Evolutionary conservation across 345 rosid genomes (phyloP).

Genomic region (Fremontodendron californicum): DNA sequence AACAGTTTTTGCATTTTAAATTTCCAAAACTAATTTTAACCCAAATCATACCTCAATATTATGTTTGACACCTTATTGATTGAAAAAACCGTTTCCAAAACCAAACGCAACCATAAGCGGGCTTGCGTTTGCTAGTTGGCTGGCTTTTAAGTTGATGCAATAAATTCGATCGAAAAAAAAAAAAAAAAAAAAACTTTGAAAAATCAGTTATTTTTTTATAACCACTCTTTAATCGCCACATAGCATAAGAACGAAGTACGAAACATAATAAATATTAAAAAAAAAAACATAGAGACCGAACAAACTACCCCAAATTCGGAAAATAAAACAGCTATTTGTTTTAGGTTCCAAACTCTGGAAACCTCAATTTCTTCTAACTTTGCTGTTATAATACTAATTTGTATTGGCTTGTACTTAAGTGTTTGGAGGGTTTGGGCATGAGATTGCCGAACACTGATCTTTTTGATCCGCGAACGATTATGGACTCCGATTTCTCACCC

Average conservation of each 20-base stretch:
- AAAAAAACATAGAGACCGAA: no score
- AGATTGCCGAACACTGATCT: constrained; percentile 26
- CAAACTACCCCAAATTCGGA: not conserved
- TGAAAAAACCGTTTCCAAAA: no score
- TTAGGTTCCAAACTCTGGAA: not conserved
- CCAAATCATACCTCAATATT: no score
- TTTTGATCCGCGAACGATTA: constrained; percentile 32
- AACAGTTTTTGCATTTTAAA: no score
- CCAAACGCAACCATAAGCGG: no score
- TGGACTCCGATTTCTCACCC: constrained; percentile 47
- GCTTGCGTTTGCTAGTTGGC: no score
- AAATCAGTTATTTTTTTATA: not conserved
- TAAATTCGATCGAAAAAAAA: no score
- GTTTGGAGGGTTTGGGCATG: not conserved
- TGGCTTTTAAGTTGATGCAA: no score
- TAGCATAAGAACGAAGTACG: not conserved
- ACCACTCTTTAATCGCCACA: not conserved
- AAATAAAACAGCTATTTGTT: not conserved
- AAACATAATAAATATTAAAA: not conserved
- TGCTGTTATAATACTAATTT: not conserved
- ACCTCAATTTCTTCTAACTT: not conserved
- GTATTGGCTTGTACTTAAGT: not conserved
- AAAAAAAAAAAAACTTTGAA: no score
- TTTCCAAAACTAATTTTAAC: no score
- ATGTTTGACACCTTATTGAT: no score